Conservation (phyloP, 192 early-diverging fungal species). For the Entomortierella beljakovae region DNA sequence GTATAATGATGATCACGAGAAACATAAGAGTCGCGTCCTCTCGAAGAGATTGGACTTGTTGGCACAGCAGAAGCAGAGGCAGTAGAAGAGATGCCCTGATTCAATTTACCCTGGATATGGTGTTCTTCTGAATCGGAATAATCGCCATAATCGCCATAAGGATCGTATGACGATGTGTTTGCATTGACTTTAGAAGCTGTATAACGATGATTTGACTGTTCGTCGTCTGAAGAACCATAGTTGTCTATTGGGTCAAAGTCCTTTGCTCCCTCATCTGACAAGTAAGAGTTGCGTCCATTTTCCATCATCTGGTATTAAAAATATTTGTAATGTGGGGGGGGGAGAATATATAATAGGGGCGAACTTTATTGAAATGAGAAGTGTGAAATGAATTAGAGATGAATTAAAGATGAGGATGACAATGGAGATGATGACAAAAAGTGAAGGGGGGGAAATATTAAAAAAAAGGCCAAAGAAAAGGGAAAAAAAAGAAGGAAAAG, state of each 20-base stretch:
- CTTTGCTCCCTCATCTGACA: slow-evolving; percentile 26
- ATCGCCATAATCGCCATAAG: slow-evolving; percentile 1
- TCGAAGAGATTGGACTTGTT: slow-evolving; percentile 27
- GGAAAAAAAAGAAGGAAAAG: neutral
- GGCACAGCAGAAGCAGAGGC: slow-evolving; percentile 18
- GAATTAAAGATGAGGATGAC: neutral
- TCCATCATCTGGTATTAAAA: slow-evolving; percentile 21
- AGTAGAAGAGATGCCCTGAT: neutral
- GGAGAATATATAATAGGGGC: neutral
- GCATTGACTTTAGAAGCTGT: slow-evolving; percentile 1
- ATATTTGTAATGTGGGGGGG: neutral
- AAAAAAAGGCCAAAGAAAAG: neutral
- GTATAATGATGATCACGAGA: neutral
- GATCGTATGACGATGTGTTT: neutral
- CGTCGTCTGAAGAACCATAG: slow-evolving; percentile 29
- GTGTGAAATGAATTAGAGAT: neutral
- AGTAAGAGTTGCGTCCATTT: slow-evolving; percentile 18
- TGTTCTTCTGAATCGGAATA: neutral
- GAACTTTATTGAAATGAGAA: neutral
- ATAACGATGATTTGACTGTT: slow-evolving; percentile 1
- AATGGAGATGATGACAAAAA: neutral
- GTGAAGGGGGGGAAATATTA: neutral
- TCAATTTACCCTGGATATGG: neutral
- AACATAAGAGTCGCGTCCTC: slow-evolving; percentile 18
- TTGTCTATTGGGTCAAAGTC: slow-evolving; percentile 32